Evolutionary conservation across 257 asterid genomes (phyloP), one percentile per base, ranked within the genome.

Genomic region (Petunia axillaris): DNA sequence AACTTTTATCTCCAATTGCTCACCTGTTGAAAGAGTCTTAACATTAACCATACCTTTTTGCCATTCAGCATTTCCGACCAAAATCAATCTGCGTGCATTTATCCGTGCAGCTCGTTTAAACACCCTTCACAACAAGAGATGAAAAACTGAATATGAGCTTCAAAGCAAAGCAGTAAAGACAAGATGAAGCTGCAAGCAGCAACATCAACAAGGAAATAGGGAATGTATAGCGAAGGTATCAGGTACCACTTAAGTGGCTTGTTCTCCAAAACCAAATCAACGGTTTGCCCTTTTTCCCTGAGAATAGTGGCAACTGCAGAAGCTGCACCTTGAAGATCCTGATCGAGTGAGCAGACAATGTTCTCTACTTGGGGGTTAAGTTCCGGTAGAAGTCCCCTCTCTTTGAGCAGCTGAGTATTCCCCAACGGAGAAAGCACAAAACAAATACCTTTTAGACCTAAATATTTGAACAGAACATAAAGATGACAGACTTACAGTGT

Each of bases 21-120:
- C 91, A 4, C 97, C 98, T 14, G 99, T 82, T 3, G 97, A 87
- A 80, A 95, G 98, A 84, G 86, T 85, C 83, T 94, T 95, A 70
- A 95, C 97, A 65, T 89, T 53, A 78, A 95, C 97, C 97, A 90
- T 88, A 52, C 99, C 99, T 83, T 91, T 91, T 80, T 91, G 87
- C 99, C 98, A 93, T 89, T 95, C 99, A 4, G 88, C 86, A 62
- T 83, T 89, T 77, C 99, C 99, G 35, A 95, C 98, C 76, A 95
- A 81, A 76, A 95, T 79, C 85, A 95, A 88, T 84, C 98, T 91
- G 80, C 82, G 83, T 40, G 99, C 99, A 86, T 92, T 90, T 74
- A 95, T 82, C 68, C 97, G 87, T 11, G 93, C 88, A 4, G 96
- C 98, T 79, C 97, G 85, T 82, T 93, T 95, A 80, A 94, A 94